Percentiles rank a stretch among this genome's conserved stretches.
Evolutionary conservation across 495 filamentous ascomycete genomes (phyloP).

Genomic region (Letharia lupina): DNA sequence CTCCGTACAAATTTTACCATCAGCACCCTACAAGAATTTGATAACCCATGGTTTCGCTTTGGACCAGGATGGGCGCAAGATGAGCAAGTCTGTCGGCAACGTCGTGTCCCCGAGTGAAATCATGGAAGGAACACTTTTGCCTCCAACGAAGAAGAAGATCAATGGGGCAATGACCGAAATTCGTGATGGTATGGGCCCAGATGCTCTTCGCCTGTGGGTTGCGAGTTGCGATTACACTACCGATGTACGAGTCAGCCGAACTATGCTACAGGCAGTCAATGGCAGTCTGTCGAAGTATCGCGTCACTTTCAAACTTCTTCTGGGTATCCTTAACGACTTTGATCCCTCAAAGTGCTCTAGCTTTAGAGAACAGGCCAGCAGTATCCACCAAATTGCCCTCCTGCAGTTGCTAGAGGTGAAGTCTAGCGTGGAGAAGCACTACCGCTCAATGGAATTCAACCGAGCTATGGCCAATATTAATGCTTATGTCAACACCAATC

Average conservation of each 20-base stretch:
- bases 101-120: slow-evolving; percentile 72
- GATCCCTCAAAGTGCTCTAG: slow-evolving; percentile 24
- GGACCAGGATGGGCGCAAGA: slow-evolving; percentile 82
- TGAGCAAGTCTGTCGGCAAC: slow-evolving; percentile 98
- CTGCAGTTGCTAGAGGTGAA: slow-evolving; percentile 59
- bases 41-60: slow-evolving; percentile 95
- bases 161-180: slow-evolving; percentile 43
- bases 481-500: slow-evolving; percentile 66
- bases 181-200: slow-evolving; percentile 60
- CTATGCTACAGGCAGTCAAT: slow-evolving; percentile 65
- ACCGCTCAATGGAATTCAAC: slow-evolving; percentile 70
- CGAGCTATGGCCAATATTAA: slow-evolving; percentile 66
- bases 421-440: slow-evolving; percentile 50
- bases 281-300: slow-evolving; percentile 74
- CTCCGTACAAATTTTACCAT: slow-evolving; percentile 20
- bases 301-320: slow-evolving; percentile 76
- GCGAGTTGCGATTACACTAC: slow-evolving; percentile 84
- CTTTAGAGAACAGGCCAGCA: slow-evolving; percentile 33
- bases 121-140: slow-evolving; percentile 66
- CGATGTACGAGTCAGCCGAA: slow-evolving; percentile 70
- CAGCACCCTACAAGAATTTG: slow-evolving; percentile 69
- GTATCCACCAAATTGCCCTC: slow-evolving; percentile 53
- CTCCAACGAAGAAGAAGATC: slow-evolving; percentile 46
- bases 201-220: slow-evolving; percentile 87
- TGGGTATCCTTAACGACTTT: slow-evolving; percentile 68